Percentiles rank a stretch among this genome's conserved stretches.
Evolutionary conservation across 768 basidiomycete genomes (phyloP).

Genomic region (Auriculariales sp.): DNA sequence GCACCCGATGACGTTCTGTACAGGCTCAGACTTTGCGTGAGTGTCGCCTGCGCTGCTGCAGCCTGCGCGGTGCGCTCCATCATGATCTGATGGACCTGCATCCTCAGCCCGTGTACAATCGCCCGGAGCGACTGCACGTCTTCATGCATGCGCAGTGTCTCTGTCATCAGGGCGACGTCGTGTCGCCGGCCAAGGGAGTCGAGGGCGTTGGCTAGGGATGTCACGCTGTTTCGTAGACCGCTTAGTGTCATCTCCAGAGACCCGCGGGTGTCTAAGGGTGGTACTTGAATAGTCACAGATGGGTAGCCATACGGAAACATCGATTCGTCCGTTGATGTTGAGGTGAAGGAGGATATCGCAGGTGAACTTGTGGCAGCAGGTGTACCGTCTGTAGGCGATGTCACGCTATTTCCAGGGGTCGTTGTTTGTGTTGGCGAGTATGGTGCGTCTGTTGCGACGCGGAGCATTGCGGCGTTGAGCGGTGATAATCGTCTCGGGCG

Average conservation of each 20-base stretch:
- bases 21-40: conserved; percentile 2
- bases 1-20: background rate
- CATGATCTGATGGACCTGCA: conserved; percentile 68
- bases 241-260: conserved; percentile 47
- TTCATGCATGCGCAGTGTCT: conserved; percentile 56
- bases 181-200: conserved; percentile 47
- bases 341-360: background rate
- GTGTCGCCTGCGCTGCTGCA: too few relatives aligned
- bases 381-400: too few relatives aligned
- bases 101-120: conserved; percentile 58
- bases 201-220: conserved; percentile 41
- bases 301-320: too few relatives aligned
- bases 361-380: too few relatives aligned
- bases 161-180: conserved; percentile 55
- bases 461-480: background rate
- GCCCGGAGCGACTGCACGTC: conserved; percentile 57
- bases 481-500: background rate
- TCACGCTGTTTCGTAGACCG: conserved; percentile 44
- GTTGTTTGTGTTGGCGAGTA: too few relatives aligned
- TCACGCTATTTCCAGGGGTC: too few relatives aligned
- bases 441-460: background rate
- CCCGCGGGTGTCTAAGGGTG: conserved; percentile 48
- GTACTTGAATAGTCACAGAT: too few relatives aligned
- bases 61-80: conserved; percentile 56
- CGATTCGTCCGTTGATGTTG: conserved; percentile 2